Evolutionary conservation across 768 basidiomycete genomes (phyloP), one percentile per base, ranked within the genome.

Genomic region (Rhizopogon vulgaris): DNA sequence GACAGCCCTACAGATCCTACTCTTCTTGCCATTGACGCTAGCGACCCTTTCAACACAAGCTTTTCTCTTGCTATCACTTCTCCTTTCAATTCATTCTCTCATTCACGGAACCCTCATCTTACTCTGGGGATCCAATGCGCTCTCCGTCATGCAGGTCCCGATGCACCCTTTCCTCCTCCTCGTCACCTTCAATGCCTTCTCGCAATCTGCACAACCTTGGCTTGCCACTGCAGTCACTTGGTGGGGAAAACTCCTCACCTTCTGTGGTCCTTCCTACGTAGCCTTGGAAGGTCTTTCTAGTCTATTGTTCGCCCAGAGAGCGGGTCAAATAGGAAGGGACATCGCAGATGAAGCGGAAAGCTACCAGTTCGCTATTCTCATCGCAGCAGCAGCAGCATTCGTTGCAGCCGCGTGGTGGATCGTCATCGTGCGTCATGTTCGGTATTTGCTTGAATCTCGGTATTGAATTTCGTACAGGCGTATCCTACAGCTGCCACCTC

Each of bases 391-490:
- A 8, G 80, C 79, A 40, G 82, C 87, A 9, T 92, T 91, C 68
- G 90, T 93, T 18, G 73, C 74, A 36, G 85, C 90, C 8, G 87
- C 87, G 1, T 90, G 86, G 83, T 91, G 88, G 88, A 89, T 93
- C 59, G 86, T 89, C 38, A 72, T 76, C 54, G 89, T 90, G 58
- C 58, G 87, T 82, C 52, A 41, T 41, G 43, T 52, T 27, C 15
- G 22, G 37, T 1, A 18, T 28, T 28, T 30, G 36, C 7, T 40
- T 38, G 2, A 41, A 41, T 34, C 45, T 12, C 2, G 7, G 4
- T 18, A 22, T 15, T 46, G 6, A 34, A 24, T 46, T 30, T 54
- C 54, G 4, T 49, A 25, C 56, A 91, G 85, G 80, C 87, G 3
- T 94, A 93, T 68, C 85, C 92, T 24, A 78, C 85, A 3, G 87